Conservation (phyloP, 306 rosid genomes). For the Geum urbanum region DNA sequence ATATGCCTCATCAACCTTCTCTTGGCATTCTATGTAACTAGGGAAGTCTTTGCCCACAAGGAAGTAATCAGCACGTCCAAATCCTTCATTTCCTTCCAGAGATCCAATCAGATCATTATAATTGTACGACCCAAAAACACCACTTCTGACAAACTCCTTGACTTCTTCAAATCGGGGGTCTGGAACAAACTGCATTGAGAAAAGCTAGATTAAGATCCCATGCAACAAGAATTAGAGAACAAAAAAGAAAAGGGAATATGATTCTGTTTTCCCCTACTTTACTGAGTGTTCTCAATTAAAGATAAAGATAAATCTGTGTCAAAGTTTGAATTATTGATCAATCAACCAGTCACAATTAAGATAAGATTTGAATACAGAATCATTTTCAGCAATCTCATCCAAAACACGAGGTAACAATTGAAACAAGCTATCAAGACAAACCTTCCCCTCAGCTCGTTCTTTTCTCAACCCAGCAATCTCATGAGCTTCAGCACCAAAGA, state of each 20-base stretch:
- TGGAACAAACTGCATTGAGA: conserved; percentile 65
- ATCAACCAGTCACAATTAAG: conserved; percentile 9
- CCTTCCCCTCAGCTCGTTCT: conserved; percentile 94
- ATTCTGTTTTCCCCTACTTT: not conserved
- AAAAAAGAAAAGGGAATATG: not conserved
- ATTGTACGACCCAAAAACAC: conserved; percentile 70
- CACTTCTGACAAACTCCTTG: conserved; percentile 72
- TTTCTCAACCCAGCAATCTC: conserved; percentile 88
- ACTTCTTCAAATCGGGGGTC: conserved; percentile 93
- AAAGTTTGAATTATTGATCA: not conserved
- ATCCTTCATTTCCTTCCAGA: conserved; percentile 91
- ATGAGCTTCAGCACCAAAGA: conserved; percentile 91
- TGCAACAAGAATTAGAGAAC: conserved; percentile 2
- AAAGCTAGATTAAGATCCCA: conserved; percentile 28
- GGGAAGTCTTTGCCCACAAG: conserved; percentile 99
- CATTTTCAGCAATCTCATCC: not conserved
- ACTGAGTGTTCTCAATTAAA: not conserved
- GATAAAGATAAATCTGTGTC: not conserved
- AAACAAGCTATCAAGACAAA: conserved; percentile 30
- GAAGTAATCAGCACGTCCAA: conserved; percentile 89
- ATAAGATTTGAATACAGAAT: conserved; percentile 11
- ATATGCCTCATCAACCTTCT: conserved; percentile 81
- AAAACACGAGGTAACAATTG: conserved; percentile 11
- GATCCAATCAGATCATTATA: conserved; percentile 80
- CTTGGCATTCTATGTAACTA: conserved; percentile 92